These are phyloP conservation scores for Gastrolobium bilobum DNA, from an alignment of 306 rosid genomes.

Conservation along the genomic window DNA sequence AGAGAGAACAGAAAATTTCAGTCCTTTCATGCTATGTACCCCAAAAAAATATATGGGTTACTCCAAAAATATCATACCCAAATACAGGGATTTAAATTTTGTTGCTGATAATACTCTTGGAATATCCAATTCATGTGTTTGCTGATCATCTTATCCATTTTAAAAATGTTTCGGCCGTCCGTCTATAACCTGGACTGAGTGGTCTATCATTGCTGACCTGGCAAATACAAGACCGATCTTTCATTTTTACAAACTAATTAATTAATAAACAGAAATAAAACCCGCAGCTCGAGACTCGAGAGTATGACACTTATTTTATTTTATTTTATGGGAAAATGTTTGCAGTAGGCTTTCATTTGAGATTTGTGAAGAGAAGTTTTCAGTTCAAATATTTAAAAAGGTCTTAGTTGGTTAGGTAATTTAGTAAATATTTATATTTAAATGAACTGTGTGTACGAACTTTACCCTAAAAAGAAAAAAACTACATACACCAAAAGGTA, in stretches of 20 bases:
- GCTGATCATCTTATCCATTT: conserved; percentile 55
- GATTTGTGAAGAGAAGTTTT: too few species aligned
- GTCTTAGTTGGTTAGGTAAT: too few species aligned
- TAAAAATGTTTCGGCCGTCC: conserved; percentile 53
- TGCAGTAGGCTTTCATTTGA: neutral
- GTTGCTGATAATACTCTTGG: neutral
- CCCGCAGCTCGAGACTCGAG: too few species aligned
- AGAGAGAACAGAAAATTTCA: neutral
- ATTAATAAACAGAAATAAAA: neutral
- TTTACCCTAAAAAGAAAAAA: too few species aligned
- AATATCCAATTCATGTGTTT: neutral
- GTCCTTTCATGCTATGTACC: neutral
- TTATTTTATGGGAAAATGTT: neutral
- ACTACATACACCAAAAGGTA: too few species aligned
- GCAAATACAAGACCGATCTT: neutral
- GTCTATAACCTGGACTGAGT: conserved; percentile 54
- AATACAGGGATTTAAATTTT: neutral
- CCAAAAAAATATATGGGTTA: neutral
- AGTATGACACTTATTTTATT: neutral
- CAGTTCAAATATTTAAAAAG: too few species aligned
- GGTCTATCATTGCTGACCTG: conserved; percentile 56
- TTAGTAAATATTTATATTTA: too few species aligned
- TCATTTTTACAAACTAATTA: neutral
- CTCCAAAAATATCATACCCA: neutral
- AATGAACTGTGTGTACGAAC: too few species aligned